Evolutionary conservation across 2,329 filamentous ascomycete species (phyloP), one percentile per base, ranked within the genome.

Genomic region (Aspergillus sp.): DNA sequence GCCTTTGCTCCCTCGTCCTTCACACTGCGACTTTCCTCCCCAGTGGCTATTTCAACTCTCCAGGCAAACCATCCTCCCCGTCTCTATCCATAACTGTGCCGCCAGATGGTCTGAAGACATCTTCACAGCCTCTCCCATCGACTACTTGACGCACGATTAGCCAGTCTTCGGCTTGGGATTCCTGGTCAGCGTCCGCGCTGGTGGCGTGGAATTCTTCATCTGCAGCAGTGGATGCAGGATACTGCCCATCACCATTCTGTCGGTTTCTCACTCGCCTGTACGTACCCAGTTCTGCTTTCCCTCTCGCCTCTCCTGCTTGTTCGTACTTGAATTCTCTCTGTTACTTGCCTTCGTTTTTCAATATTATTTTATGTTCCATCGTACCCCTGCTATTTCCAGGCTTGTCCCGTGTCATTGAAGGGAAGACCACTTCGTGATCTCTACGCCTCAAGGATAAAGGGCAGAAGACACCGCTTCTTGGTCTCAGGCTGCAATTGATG

Each of bases 201-300:
- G 61, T 60, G 58, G 52, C 55, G 52, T 44, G 45, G 46, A 49
- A 56, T 57, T 48, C 59, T 19, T 56, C 34, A 42, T 56, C 51
- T 64, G 59, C 62, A 60, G 56, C 59, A 56, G 47, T 63, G 59
- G 56, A 63, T 65, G 57, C 62, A 60, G 59, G 54, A 60, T 62
- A 67, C 58, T 47, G 53, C 30, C 56, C 59, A 56, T 41, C 17
- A 44, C 42, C 39, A 33, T 20, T 46, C 47, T 46, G 44, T 44
- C 20, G 40, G 30, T 47, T 33, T 50, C 63, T 49, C 42, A 57
- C 65, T 66, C 61, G 57, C 61, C 61, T 12, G 66, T 66, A 56
- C 60, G 61, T 64, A n/a, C 33, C 19, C 33, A 19, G 20, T 13
- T 24, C 33, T 41, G n/a, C 19, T 42, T 19, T 20, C 13, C 13